Evolutionary conservation across 1,284 basidiomycete species (phyloP).

Genomic region (Leccinum pachyderme): DNA sequence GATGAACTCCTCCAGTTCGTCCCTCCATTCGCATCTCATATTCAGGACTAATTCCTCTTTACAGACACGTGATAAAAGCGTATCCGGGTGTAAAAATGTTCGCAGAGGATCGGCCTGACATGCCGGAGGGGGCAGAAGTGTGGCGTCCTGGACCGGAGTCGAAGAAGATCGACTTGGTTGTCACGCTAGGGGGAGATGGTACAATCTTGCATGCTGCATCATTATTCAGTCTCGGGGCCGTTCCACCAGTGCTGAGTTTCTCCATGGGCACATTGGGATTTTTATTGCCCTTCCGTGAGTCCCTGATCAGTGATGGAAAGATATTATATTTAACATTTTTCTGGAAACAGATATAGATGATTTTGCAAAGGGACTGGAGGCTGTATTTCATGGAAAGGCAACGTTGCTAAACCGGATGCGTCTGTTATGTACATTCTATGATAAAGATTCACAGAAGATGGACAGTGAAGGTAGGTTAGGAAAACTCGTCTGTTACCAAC

Average conservation of each 20-base stretch:
- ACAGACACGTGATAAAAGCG: slow-evolving; percentile 59
- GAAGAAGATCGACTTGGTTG: slow-evolving; percentile 77
- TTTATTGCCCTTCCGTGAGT: slow-evolving; percentile 89
- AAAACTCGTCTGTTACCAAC: background rate
- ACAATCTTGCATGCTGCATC: slow-evolving; percentile 95
- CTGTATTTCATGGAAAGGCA: slow-evolving; percentile 71
- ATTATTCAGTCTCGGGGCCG: slow-evolving; percentile 83
- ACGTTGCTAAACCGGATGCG: slow-evolving; percentile 88
- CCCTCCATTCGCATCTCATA: background rate
- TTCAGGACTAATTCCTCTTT: slow-evolving; percentile 1
- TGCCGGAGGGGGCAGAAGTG: slow-evolving; percentile 60
- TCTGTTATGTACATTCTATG: slow-evolving; percentile 75
- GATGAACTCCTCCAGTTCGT: slow-evolving; percentile 66
- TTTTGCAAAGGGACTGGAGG: slow-evolving; percentile 75
- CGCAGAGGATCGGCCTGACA: slow-evolving; percentile 69
- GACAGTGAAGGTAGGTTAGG: slow-evolving; percentile 52
- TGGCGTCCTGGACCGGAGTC: slow-evolving; percentile 56
- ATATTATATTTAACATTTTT: slow-evolving; percentile 9
- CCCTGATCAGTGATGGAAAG: background rate
- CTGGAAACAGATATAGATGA: slow-evolving; percentile 69
- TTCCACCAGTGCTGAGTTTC: slow-evolving; percentile 94
- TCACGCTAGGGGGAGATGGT: slow-evolving; percentile 93
- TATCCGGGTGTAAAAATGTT: slow-evolving; percentile 77
- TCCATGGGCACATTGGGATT: slow-evolving; percentile 97
- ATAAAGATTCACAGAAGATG: slow-evolving; percentile 57